Evolutionary conservation across 2,329 filamentous ascomycete genomes (phyloP).

Genomic region (Endoconidiophora polonica): DNA sequence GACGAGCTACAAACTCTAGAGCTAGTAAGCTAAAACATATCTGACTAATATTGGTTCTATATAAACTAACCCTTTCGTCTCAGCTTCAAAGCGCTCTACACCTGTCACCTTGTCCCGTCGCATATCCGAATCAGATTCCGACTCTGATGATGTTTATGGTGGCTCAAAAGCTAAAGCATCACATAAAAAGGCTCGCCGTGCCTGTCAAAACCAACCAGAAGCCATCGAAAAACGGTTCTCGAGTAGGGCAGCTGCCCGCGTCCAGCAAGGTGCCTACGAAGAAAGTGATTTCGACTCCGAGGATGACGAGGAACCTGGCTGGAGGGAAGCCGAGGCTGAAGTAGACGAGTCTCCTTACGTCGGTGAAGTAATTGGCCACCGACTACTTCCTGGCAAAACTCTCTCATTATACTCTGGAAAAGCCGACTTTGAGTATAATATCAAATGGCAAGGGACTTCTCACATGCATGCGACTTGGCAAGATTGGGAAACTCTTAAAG

Average conservation of each 20-base stretch:
- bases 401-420: conserved; percentile 38
- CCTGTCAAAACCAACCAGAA: conserved; percentile 50
- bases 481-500: conserved; percentile 52
- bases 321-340: conserved; percentile 46
- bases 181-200: conserved; percentile 63
- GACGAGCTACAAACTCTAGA: conserved; percentile 48
- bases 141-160: conserved; percentile 58
- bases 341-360: conserved; percentile 74
- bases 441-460: conserved; percentile 95
- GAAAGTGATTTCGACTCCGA: conserved; percentile 51
- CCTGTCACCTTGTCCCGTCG: conserved; percentile 26
- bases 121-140: conserved; percentile 48
- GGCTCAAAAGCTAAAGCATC: conserved; percentile 51
- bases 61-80: conserved; percentile 13
- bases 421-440: conserved; percentile 75
- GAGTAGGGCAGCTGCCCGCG: conserved; percentile 64
- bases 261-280: conserved; percentile 44
- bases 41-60: conserved; percentile 3
- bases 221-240: conserved; percentile 82
- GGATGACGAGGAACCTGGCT: conserved; percentile 38
- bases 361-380: conserved; percentile 79
- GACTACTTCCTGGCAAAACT: conserved; percentile 51
- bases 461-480: conserved; percentile 97
- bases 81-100: conserved; percentile 45
- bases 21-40: conserved; percentile 33